These are phyloP conservation scores for Flaveria robusta DNA, from an alignment of 129 eudicot genomes.

Conservation along the genomic window DNA sequence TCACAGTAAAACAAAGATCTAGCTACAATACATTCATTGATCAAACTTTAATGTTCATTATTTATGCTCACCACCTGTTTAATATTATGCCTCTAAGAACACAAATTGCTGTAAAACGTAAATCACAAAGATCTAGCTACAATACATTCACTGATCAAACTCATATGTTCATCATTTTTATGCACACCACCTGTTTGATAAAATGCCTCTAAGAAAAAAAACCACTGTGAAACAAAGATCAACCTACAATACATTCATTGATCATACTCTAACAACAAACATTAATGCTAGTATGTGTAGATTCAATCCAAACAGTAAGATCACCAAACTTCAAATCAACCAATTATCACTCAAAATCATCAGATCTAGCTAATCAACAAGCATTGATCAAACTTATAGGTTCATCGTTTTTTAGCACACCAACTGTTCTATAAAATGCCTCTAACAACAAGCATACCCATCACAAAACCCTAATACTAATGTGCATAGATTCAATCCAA, in stretches of 20 bases:
- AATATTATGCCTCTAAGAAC: no score
- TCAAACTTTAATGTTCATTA: no score
- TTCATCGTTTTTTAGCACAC: not conserved
- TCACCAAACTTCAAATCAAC: not conserved
- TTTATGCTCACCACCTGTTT: no score
- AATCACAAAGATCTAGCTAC: no score
- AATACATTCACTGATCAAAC: no score
- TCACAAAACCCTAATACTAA: not conserved
- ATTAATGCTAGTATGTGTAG: not conserved
- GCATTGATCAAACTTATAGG: not conserved
- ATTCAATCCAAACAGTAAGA: not conserved
- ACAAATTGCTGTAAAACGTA: no score
- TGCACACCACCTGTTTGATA: no score
- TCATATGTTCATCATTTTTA: no score
- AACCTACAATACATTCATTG: no score
- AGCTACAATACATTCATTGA: not conserved
- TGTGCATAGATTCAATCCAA: not conserved
- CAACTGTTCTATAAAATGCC: not conserved
- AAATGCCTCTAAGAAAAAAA: not conserved
- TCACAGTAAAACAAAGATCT: not conserved
- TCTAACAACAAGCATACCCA: not conserved
- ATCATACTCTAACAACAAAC: not conserved
- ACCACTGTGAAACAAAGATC: no score
- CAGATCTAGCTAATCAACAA: not conserved
- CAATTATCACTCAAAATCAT: not conserved